A percentile compares a stretch with the other conserved stretches of the same genome.
Conservation (phyloP, 345 rosid genomes). For the Rhodomyrtus tomentosa region DNA sequence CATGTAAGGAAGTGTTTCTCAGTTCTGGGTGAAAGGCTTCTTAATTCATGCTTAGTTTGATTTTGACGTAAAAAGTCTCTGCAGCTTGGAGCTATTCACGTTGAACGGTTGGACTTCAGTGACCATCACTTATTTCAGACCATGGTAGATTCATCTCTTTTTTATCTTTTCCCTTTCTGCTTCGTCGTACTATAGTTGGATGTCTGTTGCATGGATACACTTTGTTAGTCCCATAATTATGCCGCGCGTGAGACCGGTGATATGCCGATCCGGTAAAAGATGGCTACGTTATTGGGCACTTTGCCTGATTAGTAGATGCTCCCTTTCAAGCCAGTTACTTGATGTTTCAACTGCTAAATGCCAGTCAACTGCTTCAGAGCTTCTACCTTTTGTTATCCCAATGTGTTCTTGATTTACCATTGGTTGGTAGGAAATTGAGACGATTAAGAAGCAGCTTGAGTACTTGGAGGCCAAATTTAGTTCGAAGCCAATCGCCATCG, state of each 20-base stretch:
- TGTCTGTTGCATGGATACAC: neutral
- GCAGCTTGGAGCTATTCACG: conserved; percentile 57
- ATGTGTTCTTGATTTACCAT: neutral
- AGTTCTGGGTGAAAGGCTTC: neutral
- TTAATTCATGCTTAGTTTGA: neutral
- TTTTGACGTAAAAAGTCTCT: neutral
- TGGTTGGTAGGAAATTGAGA: conserved; percentile 37
- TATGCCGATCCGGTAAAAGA: neutral
- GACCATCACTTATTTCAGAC: conserved; percentile 54
- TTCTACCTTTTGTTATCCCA: neutral
- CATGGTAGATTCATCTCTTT: conserved; percentile 19
- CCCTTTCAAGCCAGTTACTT: neutral
- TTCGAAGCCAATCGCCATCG: conserved; percentile 41
- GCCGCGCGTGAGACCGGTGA: neutral
- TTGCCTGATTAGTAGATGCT: neutral
- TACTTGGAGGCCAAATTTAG: conserved; percentile 34
- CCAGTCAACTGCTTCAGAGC: neutral
- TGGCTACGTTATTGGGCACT: neutral
- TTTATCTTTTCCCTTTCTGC: neutral
- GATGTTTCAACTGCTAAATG: neutral
- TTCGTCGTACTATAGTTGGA: neutral
- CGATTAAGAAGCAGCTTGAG: conserved; percentile 29
- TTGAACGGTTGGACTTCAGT: conserved; percentile 57
- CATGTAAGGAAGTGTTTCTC: neutral
- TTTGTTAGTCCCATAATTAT: neutral